phyloP scores from a whole-genome alignment of 2,329 filamentous ascomycete genomes.

The Claviceps purpurea region DNA sequence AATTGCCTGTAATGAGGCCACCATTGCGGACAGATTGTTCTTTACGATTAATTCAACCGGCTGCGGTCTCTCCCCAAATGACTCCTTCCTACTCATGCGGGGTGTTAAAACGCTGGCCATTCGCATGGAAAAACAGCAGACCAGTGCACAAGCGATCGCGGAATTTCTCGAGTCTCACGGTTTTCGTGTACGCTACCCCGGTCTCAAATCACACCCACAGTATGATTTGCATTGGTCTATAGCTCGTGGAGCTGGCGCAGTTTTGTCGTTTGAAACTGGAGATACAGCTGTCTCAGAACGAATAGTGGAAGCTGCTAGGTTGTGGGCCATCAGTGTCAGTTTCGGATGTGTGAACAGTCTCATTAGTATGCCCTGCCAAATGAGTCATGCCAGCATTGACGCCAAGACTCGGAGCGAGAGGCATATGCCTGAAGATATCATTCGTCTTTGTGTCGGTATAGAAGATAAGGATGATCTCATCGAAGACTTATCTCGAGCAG shows the following conservation, averaged over 20 bases:
- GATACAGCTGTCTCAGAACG: conserved; percentile 71
- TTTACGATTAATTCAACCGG: conserved; percentile 96
- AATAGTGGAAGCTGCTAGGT: conserved; percentile 81
- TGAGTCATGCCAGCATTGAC: conserved; percentile 98
- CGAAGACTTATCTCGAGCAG: conserved; percentile 80
- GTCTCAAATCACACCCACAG: conserved; percentile 86
- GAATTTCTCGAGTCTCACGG: conserved; percentile 83
- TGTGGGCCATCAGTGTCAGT: conserved; percentile 93
- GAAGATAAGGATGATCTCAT: conserved; percentile 86
- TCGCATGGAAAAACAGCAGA: conserved; percentile 96
- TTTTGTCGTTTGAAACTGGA: conserved; percentile 92
- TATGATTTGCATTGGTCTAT: conserved; percentile 94
- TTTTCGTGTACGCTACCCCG: conserved; percentile 91
- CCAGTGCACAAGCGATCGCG: conserved; percentile 81
- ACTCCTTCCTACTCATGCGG: conserved; percentile 88
- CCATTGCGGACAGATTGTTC: conserved; percentile 78
- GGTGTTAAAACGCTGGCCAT: conserved; percentile 95
- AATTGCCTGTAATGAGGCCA: conserved; percentile 73
- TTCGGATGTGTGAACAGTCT: conserved; percentile 97
- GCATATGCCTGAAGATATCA: conserved; percentile 92
- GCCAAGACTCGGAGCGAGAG: conserved; percentile 81
- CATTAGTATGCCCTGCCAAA: conserved; percentile 98
- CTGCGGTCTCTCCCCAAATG: conserved; percentile 86
- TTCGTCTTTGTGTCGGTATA: conserved; percentile 89
- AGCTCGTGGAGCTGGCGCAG: conserved; percentile 85